Evolutionary conservation across 2,329 filamentous ascomycete genomes (phyloP).

Genomic region (Gremmenia infestans): DNA sequence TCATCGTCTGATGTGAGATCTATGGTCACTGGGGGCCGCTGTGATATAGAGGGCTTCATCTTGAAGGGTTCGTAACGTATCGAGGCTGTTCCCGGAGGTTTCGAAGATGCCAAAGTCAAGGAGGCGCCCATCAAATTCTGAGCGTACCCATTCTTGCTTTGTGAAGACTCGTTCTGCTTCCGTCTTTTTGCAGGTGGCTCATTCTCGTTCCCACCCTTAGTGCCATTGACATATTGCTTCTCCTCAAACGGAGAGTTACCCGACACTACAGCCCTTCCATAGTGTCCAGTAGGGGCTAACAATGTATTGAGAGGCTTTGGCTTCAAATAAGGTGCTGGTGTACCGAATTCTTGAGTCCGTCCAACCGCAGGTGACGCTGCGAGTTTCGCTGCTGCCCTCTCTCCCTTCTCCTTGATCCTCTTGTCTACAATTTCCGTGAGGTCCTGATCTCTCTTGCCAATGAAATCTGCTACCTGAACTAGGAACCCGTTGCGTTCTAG

Average conservation of each 20-base stretch:
- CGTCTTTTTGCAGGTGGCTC: slow-evolving; percentile 39
- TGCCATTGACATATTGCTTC: slow-evolving; percentile 34
- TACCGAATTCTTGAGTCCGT: slow-evolving; percentile 14
- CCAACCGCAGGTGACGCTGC: slow-evolving; percentile 20
- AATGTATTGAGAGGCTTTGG: slow-evolving; percentile 58
- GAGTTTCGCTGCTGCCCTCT: slow-evolving; percentile 36
- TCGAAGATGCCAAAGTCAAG: slow-evolving; percentile 37
- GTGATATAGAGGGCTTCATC: slow-evolving; percentile 3
- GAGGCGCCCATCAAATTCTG: slow-evolving; percentile 46
- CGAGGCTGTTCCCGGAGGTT: slow-evolving; percentile 20
- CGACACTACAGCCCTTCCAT: slow-evolving; percentile 55
- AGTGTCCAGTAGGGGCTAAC: slow-evolving; percentile 57
- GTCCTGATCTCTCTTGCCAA: slow-evolving; percentile 73
- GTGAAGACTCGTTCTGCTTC: slow-evolving; percentile 35
- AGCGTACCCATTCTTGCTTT: slow-evolving; percentile 46
- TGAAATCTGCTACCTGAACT: slow-evolving; percentile 73
- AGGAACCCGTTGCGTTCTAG: slow-evolving; percentile 71
- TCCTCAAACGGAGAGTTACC: slow-evolving; percentile 62
- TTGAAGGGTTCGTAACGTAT: slow-evolving; percentile 25
- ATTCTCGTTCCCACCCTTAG: slow-evolving; percentile 11
- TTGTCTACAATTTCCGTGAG: slow-evolving; percentile 71
- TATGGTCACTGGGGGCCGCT: slow-evolving; percentile 12
- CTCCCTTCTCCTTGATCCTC: slow-evolving; percentile 52
- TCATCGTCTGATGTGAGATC: slow-evolving; percentile 26
- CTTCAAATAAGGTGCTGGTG: slow-evolving; percentile 42